Conservation (phyloP, 306 rosid genomes). For the Malus domestica region ASM211411v1 NC_041797.1:7640501-7641000, state of each 20-base stretch:
- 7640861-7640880: neutral
- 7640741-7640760: neutral
- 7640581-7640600: neutral
- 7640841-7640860: neutral
- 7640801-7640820: neutral
- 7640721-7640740: neutral
- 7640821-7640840: neutral
- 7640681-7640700: neutral
- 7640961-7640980: slow-evolving; percentile 24
- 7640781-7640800: neutral
- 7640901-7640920: slow-evolving; percentile 1
- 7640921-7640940: slow-evolving; percentile 13
- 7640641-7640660: neutral
- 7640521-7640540: no score
- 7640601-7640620: neutral
- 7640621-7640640: neutral
- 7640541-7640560: no score
- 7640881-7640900: slow-evolving; percentile 3
- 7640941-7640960: slow-evolving; percentile 13
- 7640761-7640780: neutral
- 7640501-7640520: no score
- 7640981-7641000: slow-evolving; percentile 12
- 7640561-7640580: no score
- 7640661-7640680: neutral
- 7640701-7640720: neutral